phyloP scores from a whole-genome alignment of 2,329 filamentous ascomycete species.

The Verticillium longisporum region DNA sequence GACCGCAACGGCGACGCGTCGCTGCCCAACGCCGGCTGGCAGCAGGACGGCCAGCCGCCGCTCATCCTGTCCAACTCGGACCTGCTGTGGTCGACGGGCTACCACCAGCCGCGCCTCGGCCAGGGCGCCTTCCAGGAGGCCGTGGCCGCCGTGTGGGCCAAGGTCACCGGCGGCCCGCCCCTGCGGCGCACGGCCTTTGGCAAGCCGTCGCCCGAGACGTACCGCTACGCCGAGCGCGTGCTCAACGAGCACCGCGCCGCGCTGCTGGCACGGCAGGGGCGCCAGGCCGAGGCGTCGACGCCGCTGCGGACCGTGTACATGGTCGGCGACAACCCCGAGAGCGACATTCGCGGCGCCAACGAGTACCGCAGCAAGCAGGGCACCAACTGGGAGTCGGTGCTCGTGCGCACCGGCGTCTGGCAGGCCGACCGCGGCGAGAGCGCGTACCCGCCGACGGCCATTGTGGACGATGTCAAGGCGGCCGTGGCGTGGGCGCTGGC shows the following conservation, averaged over 20 bases:
- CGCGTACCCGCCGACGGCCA: slow-evolving; percentile 52
- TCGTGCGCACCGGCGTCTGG: slow-evolving; percentile 80
- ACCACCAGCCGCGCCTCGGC: slow-evolving; percentile 79
- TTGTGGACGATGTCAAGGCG: slow-evolving; percentile 68
- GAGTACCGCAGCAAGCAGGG: slow-evolving; percentile 59
- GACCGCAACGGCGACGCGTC: slow-evolving; percentile 57
- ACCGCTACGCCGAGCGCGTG: slow-evolving; percentile 74
- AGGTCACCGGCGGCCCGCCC: slow-evolving; percentile 57
- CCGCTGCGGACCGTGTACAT: slow-evolving; percentile 78
- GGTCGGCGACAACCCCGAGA: slow-evolving; percentile 86
- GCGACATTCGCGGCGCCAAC: slow-evolving; percentile 85
- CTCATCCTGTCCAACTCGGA: slow-evolving; percentile 90
- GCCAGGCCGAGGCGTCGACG: not conserved
- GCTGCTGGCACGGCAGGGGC: slow-evolving; percentile 26
- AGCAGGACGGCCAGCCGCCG: slow-evolving; percentile 70
- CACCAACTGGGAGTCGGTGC: slow-evolving; percentile 69
- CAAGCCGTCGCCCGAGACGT: slow-evolving; percentile 74
- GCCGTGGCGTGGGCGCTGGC: slow-evolving; percentile 72
- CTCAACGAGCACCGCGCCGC: slow-evolving; percentile 54
- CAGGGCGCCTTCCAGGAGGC: slow-evolving; percentile 87
- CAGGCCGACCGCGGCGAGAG: slow-evolving; percentile 38
- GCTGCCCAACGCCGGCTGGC: slow-evolving; percentile 71
- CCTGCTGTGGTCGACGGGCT: slow-evolving; percentile 79
- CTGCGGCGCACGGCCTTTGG: slow-evolving; percentile 66
- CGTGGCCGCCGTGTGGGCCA: slow-evolving; percentile 71